Conservation (phyloP, 352 stramenopile genomes). For the Globisporangium abappressorium region DNA sequence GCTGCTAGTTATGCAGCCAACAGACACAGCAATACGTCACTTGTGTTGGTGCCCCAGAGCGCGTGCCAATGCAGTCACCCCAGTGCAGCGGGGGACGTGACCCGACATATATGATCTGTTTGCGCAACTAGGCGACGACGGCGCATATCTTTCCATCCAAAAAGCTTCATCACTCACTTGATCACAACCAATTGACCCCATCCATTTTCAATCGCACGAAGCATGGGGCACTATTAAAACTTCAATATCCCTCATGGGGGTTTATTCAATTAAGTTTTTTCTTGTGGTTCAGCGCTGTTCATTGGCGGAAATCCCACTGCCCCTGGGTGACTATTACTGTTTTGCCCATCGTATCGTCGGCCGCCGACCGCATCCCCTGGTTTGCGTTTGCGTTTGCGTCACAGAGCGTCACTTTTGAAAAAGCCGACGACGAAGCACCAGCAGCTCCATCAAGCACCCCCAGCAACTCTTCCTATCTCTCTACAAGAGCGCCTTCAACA, state of each 20-base stretch:
- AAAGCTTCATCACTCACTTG: background rate
- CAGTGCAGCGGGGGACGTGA: background rate
- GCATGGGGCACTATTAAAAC: background rate
- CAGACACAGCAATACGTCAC: no score
- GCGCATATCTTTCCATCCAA: constrained; percentile 1
- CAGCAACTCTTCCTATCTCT: background rate
- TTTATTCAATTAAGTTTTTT: background rate
- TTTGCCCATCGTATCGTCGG: background rate
- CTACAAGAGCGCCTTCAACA: background rate
- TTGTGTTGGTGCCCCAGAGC: no score
- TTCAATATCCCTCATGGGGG: background rate
- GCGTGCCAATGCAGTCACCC: background rate
- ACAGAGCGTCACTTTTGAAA: constrained; percentile 7
- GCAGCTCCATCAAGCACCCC: background rate
- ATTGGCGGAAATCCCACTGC: background rate
- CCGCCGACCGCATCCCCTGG: background rate
- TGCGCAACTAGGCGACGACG: background rate
- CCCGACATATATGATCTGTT: background rate
- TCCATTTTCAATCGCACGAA: background rate
- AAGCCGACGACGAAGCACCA: constrained; percentile 6
- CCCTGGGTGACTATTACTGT: background rate
- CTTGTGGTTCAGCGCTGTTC: constrained; percentile 7
- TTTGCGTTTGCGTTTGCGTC: background rate
- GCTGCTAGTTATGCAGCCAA: no score
- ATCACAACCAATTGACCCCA: background rate